A percentile compares a stretch with the other conserved stretches of the same genome.
These are phyloP conservation scores for Chalaropsis ovoidea DNA, from an alignment of 2,329 filamentous ascomycete species.

Conservation along the genomic window DNA sequence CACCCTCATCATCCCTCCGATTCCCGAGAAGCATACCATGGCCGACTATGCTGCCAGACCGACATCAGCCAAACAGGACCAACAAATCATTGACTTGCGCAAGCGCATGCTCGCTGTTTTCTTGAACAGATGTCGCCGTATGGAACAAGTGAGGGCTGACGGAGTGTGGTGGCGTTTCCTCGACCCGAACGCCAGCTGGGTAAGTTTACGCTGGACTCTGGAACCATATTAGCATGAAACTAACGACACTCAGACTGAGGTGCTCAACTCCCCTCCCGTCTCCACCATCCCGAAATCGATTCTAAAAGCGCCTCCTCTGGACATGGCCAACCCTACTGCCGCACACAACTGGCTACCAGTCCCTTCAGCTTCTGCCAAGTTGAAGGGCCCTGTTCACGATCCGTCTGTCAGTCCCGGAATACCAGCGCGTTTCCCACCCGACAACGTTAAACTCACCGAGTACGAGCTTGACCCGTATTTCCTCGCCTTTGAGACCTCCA, in stretches of 20 bases:
- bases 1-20: slow-evolving; percentile 88
- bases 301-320: slow-evolving; percentile 86
- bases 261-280: slow-evolving; percentile 84
- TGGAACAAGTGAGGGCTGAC: slow-evolving; percentile 85
- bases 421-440: slow-evolving; percentile 62
- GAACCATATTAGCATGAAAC: slow-evolving; percentile 22
- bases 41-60: slow-evolving; percentile 97
- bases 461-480: slow-evolving; percentile 94
- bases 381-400: slow-evolving; percentile 38
- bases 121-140: slow-evolving; percentile 80
- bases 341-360: slow-evolving; percentile 83
- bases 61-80: slow-evolving; percentile 94
- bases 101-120: slow-evolving; percentile 97
- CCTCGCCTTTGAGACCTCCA: slow-evolving; percentile 81
- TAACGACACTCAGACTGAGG: slow-evolving; percentile 60
- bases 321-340: slow-evolving; percentile 81
- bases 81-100: slow-evolving; percentile 88
- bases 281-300: slow-evolving; percentile 88
- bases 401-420: slow-evolving; percentile 31
- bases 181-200: slow-evolving; percentile 97
- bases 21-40: slow-evolving; percentile 98
- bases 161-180: slow-evolving; percentile 97
- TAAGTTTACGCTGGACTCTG: slow-evolving; percentile 36
- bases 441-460: slow-evolving; percentile 65
- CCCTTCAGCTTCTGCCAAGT: slow-evolving; percentile 73